Conservation (phyloP, 2,329 filamentous ascomycete genomes). For the Stromatinia cepivora region DNA sequence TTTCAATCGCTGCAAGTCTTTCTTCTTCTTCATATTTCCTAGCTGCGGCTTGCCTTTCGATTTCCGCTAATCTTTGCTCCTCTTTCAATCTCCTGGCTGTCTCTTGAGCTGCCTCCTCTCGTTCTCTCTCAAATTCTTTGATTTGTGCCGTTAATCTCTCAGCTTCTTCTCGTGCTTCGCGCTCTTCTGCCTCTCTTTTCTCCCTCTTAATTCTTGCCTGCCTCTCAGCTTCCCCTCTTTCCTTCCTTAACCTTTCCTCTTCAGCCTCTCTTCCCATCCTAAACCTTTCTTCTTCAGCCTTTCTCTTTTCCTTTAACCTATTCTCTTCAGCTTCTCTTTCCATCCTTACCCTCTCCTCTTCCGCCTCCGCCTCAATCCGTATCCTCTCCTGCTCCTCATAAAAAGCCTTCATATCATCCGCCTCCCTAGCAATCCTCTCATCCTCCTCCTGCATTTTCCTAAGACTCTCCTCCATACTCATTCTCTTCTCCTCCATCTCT, state of each 20-base stretch:
- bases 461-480: conserved; percentile 26
- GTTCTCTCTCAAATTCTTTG: conserved; percentile 23
- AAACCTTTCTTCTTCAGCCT: conserved; percentile 15
- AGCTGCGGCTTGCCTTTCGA: conserved; percentile 14
- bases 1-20: conserved; percentile 4
- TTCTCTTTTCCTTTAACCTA: too few species aligned
- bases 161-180: conserved; percentile 22
- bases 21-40: conserved; percentile 20
- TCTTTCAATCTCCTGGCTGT: conserved; percentile 22
- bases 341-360: conserved; percentile 13
- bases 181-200: conserved; percentile 19
- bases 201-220: conserved; percentile 19
- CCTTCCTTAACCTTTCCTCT: conserved; percentile 14
- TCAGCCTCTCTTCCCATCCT: conserved; percentile 7
- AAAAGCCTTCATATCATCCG: conserved; percentile 28
- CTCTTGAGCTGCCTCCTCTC: conserved; percentile 21
- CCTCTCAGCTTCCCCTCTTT: conserved; percentile 21
- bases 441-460: conserved; percentile 26
- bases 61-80: conserved; percentile 4
- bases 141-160: conserved; percentile 25
- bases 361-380: conserved; percentile 9
- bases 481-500: conserved; percentile 28
- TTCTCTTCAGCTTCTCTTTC: conserved; percentile 14
- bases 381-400: conserved; percentile 22
- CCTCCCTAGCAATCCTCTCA: conserved; percentile 25